Evolutionary conservation across 2,329 filamentous ascomycete species (phyloP).

Genomic region (Zymoseptoria ardabiliae): DNA sequence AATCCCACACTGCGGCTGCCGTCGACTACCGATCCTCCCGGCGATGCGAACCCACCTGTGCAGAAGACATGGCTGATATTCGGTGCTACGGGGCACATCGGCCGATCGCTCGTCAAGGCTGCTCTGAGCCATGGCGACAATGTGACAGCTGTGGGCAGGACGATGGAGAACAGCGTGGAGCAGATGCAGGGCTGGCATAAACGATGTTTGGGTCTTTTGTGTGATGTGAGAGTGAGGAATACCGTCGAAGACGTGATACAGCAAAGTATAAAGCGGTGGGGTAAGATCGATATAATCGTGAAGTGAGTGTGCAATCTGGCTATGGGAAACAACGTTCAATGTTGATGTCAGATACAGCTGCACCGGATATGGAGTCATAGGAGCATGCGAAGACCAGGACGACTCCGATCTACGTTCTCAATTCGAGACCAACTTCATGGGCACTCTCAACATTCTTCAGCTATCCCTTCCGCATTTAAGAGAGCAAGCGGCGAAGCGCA

Average conservation of each 20-base stretch:
- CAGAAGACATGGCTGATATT: constrained; percentile 92
- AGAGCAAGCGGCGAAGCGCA: constrained; percentile 46
- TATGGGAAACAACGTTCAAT: not conserved
- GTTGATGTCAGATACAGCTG: constrained; percentile 42
- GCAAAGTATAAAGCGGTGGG: constrained; percentile 62
- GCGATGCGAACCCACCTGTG: constrained; percentile 59
- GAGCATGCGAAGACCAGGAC: constrained; percentile 92
- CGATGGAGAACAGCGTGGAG: constrained; percentile 64
- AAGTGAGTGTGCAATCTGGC: constrained; percentile 44
- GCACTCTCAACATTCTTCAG: constrained; percentile 88
- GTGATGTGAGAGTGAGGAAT: constrained; percentile 76
- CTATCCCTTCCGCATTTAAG: constrained; percentile 82
- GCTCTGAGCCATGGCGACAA: constrained; percentile 74
- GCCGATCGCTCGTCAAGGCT: constrained; percentile 76
- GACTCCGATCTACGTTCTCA: constrained; percentile 91
- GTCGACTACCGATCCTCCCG: constrained; percentile 77
- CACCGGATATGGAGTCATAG: constrained; percentile 91
- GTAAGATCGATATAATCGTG: constrained; percentile 74
- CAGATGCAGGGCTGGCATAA: constrained; percentile 65
- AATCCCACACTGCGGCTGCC: constrained; percentile 53
- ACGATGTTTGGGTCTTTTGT: constrained; percentile 72
- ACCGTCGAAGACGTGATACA: constrained; percentile 69
- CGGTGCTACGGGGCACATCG: constrained; percentile 95
- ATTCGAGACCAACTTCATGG: constrained; percentile 97
- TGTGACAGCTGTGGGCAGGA: constrained; percentile 78